Evolutionary conservation across 2,329 filamentous ascomycete genomes (phyloP).

Genomic region (Fusarium solani-melongenae): DNA sequence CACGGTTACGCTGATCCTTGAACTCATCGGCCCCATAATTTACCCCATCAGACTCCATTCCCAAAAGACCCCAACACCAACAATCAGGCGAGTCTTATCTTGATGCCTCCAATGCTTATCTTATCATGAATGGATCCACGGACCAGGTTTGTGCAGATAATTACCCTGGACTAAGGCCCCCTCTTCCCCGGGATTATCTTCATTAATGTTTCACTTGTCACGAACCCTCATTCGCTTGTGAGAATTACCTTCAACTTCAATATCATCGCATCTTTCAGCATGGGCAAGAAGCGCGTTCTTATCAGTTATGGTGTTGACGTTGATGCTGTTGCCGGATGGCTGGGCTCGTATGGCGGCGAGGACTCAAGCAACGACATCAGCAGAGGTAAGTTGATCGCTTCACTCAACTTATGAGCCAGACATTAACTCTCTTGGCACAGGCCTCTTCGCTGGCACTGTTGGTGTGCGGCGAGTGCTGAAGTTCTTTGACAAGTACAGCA

Average conservation of each 20-base stretch:
- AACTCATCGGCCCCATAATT: background rate
- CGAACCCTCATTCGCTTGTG: background rate
- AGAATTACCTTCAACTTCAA: background rate
- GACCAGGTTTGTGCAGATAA: background rate
- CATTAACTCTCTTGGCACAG: background rate
- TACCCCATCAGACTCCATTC: background rate
- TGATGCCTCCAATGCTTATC: background rate
- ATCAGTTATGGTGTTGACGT: conserved; percentile 76
- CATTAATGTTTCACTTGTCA: background rate
- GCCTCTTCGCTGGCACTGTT: conserved; percentile 74
- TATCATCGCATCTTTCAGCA: conserved; percentile 14
- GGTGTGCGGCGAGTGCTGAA: conserved; percentile 75
- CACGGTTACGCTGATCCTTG: background rate
- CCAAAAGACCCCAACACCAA: background rate
- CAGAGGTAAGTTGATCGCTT: background rate
- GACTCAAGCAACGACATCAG: conserved; percentile 67
- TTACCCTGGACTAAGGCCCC: background rate
- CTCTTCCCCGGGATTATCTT: background rate
- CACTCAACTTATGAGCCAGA: background rate
- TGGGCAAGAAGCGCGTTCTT: conserved; percentile 52
- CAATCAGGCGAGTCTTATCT: background rate
- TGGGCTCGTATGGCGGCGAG: conserved; percentile 79
- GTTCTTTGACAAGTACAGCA: conserved; percentile 77
- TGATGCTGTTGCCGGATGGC: conserved; percentile 81
- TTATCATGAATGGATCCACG: background rate